Percentiles rank a stretch among this genome's conserved stretches.
phyloP scores from a whole-genome alignment of 2,329 filamentous ascomycete genomes.

The Epichloe typhina region DNA sequence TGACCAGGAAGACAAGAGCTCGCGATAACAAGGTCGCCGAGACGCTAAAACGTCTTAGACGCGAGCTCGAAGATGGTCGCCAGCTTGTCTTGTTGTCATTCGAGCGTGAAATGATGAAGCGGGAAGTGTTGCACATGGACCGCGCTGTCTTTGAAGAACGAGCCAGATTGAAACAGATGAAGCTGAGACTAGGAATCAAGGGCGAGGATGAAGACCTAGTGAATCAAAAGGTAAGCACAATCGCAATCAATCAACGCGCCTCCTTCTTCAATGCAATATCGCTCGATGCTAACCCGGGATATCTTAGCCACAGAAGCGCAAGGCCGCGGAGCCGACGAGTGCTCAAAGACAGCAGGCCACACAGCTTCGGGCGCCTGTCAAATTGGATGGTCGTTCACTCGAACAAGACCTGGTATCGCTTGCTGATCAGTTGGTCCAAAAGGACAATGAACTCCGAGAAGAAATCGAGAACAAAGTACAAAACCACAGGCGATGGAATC shows the following conservation, averaged over 20 bases:
- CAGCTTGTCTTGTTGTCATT: constrained; percentile 66
- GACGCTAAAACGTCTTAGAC: constrained; percentile 81
- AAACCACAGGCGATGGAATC: constrained; percentile 86
- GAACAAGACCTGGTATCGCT: constrained; percentile 71
- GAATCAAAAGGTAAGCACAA: constrained; percentile 67
- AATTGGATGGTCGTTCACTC: constrained; percentile 54
- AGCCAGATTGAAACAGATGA: constrained; percentile 70
- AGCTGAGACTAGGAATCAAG: constrained; percentile 79
- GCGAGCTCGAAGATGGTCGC: constrained; percentile 81
- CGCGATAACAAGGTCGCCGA: constrained; percentile 90
- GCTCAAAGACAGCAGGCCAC: constrained; percentile 48
- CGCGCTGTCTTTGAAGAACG: constrained; percentile 73
- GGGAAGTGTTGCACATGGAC: constrained; percentile 63
- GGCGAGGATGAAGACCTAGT: constrained; percentile 87
- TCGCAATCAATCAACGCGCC: background rate
- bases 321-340: constrained; percentile 44
- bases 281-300: constrained; percentile 23
- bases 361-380: constrained; percentile 56
- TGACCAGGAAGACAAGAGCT: constrained; percentile 87
- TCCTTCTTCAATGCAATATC: constrained; percentile 12
- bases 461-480: constrained; percentile 80
- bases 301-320: constrained; percentile 55
- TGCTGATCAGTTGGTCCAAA: constrained; percentile 65
- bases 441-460: constrained; percentile 64
- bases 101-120: constrained; percentile 67